Percentiles rank a stretch among this genome's conserved stretches.
Conservation (phyloP, 164 flowering plant genomes). For the Vitis labrusca region DNA sequence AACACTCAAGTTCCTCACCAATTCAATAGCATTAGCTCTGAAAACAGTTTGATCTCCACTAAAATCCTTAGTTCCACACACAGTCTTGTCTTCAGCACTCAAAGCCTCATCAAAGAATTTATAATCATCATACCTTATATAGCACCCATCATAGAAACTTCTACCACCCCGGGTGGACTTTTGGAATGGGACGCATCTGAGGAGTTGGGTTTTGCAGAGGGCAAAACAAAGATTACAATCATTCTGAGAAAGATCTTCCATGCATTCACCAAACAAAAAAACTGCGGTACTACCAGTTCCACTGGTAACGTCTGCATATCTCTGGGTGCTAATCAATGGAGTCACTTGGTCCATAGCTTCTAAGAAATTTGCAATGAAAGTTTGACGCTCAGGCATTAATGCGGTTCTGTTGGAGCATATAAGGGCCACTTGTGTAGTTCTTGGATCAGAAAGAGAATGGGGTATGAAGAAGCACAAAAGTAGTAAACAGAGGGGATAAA, state of each 20-base stretch:
- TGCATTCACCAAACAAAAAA: slow-evolving; percentile 67
- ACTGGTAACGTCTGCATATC: slow-evolving; percentile 33
- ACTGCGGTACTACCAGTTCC: slow-evolving; percentile 55
- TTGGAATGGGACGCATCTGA: slow-evolving; percentile 66
- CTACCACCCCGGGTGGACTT: slow-evolving; percentile 48
- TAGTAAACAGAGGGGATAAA: slow-evolving; percentile 4
- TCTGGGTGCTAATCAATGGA: slow-evolving; percentile 30
- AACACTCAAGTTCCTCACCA: slow-evolving; percentile 52
- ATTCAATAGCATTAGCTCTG: slow-evolving; percentile 21
- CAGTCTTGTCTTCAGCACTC: slow-evolving; percentile 31
- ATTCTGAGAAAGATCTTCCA: slow-evolving; percentile 49
- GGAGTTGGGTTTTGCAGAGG: slow-evolving; percentile 50
- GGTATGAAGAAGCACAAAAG: slow-evolving; percentile 1
- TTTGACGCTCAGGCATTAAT: slow-evolving; percentile 19
- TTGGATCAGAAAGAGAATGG: slow-evolving; percentile 45
- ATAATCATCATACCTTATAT: slow-evolving; percentile 67
- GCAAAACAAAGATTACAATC: slow-evolving; percentile 77
- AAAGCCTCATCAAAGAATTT: slow-evolving; percentile 46
- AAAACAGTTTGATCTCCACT: slow-evolving; percentile 28
- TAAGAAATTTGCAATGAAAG: slow-evolving; percentile 49
- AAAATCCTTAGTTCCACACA: slow-evolving; percentile 35
- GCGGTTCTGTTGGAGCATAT: slow-evolving; percentile 61
- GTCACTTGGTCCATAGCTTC: slow-evolving; percentile 46
- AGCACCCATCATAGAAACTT: slow-evolving; percentile 72
- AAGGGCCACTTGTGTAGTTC: slow-evolving; percentile 53